Evolutionary conservation across 495 filamentous ascomycete species (phyloP).

Genomic region (Penicillium dipodomyicola): DNA sequence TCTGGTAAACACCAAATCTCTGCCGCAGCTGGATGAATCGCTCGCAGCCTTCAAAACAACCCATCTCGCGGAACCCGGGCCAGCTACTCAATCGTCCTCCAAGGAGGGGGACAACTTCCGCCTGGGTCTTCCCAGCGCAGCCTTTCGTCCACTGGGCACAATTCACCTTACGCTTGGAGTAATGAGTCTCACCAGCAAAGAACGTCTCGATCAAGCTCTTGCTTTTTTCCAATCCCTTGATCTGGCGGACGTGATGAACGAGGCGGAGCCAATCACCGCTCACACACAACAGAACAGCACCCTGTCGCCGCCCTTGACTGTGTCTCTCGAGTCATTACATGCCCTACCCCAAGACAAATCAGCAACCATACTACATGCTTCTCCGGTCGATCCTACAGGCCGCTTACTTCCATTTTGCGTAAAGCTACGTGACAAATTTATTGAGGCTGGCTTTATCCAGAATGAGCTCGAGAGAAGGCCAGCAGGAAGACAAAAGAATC

Average conservation of each 20-base stretch:
- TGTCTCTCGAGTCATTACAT: slow-evolving; percentile 42
- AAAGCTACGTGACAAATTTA: slow-evolving; percentile 58
- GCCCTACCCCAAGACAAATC: slow-evolving; percentile 32
- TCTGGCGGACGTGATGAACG: slow-evolving; percentile 47
- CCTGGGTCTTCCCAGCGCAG: slow-evolving; percentile 51
- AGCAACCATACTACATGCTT: slow-evolving; percentile 54
- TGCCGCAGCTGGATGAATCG: slow-evolving; percentile 59
- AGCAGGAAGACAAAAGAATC: background rate
- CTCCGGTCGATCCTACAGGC: slow-evolving; percentile 54
- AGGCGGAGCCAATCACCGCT: slow-evolving; percentile 20
- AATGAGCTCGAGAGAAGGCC: slow-evolving; percentile 40
- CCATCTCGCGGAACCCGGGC: slow-evolving; percentile 32
- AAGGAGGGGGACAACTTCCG: slow-evolving; percentile 23
- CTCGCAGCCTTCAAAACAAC: slow-evolving; percentile 60
- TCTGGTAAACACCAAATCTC: slow-evolving; percentile 61
- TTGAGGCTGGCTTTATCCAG: slow-evolving; percentile 58
- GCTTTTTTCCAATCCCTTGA: slow-evolving; percentile 54
- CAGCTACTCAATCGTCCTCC: slow-evolving; percentile 12
- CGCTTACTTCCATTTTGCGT: slow-evolving; percentile 63
- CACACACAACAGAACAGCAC: background rate
- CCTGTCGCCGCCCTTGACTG: slow-evolving; percentile 20
- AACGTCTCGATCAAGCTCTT: slow-evolving; percentile 57
- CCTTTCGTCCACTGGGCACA: slow-evolving; percentile 74
- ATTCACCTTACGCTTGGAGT: slow-evolving; percentile 86
- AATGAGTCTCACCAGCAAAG: slow-evolving; percentile 65